Conservation (phyloP, 805 yeast species). For the Hemisphaericaspora nanyangensis region DNA sequence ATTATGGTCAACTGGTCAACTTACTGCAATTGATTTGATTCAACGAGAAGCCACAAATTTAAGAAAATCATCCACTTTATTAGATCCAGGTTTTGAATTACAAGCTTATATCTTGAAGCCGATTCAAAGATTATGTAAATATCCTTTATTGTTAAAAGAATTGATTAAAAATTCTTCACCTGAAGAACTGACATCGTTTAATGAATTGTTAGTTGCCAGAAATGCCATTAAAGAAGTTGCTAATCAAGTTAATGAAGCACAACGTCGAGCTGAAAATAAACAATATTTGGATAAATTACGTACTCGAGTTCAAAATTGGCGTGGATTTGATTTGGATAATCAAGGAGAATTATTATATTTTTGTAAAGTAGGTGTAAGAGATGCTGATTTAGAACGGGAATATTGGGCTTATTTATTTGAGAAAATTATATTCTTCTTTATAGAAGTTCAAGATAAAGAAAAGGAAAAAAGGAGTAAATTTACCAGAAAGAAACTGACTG, state of each 20-base stretch:
- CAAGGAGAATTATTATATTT: slow-evolving; percentile 83
- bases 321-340: slow-evolving; percentile 72
- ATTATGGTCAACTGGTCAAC: slow-evolving; percentile 91
- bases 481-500: slow-evolving; percentile 47
- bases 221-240: slow-evolving; percentile 82
- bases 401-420: slow-evolving; percentile 90
- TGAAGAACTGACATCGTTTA: slow-evolving; percentile 35
- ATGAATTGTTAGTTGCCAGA: slow-evolving; percentile 68
- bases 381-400: slow-evolving; percentile 73
- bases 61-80: slow-evolving; percentile 49
- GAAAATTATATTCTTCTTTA: slow-evolving; percentile 47
- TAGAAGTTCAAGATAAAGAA: slow-evolving; percentile 22
- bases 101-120: slow-evolving; percentile 91
- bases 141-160: slow-evolving; percentile 79
- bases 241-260: slow-evolving; percentile 85
- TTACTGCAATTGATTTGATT: slow-evolving; percentile 80
- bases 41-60: slow-evolving; percentile 58
- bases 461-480: slow-evolving; percentile 37
- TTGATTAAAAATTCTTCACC: slow-evolving; percentile 60
- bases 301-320: slow-evolving; percentile 85
- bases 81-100: slow-evolving; percentile 83
- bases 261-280: slow-evolving; percentile 84
- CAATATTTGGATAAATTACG: slow-evolving; percentile 63
- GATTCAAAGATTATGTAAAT: slow-evolving; percentile 92
- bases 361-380: slow-evolving; percentile 67